These are phyloP conservation scores for Xylaria sp. DNA, from an alignment of 2,329 filamentous ascomycete genomes.

Conservation along the genomic window DNA sequence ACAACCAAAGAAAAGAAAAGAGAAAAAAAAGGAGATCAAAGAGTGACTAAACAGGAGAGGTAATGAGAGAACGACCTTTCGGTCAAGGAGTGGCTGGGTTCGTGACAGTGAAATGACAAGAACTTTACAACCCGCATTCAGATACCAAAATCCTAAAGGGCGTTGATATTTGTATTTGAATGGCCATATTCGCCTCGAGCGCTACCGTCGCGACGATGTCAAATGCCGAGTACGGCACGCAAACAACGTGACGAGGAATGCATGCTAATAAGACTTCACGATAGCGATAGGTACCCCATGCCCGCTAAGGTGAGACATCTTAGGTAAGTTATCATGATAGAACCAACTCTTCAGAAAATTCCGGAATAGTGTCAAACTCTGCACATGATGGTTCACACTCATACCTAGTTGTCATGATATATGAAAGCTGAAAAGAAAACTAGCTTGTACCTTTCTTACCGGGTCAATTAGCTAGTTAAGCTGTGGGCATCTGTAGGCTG, in stretches of 20 bases:
- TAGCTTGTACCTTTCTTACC: not conserved
- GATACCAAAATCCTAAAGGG: not conserved
- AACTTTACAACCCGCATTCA: slow-evolving; percentile 19
- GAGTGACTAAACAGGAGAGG: slow-evolving; percentile 44
- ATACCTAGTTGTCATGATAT: not conserved
- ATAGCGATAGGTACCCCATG: slow-evolving; percentile 31
- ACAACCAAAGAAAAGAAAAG: too few species aligned
- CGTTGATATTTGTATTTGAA: slow-evolving; percentile 39
- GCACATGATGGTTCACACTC: not conserved
- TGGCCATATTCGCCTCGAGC: slow-evolving; percentile 19
- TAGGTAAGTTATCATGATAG: not conserved
- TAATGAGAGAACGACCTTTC: slow-evolving; percentile 36
- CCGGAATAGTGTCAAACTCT: not conserved
- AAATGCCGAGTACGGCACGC: slow-evolving; percentile 44
- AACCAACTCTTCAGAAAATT: not conserved
- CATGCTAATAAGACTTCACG: slow-evolving; percentile 46
- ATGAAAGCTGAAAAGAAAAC: not conserved
- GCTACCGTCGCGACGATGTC: slow-evolving; percentile 34
- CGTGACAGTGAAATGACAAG: slow-evolving; percentile 28
- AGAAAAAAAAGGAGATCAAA: slow-evolving; percentile 34
- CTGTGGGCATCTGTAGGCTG: not conserved
- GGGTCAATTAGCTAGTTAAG: not conserved
- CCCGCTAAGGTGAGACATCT: slow-evolving; percentile 44
- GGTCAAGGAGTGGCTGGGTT: slow-evolving; percentile 41
- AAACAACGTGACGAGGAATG: slow-evolving; percentile 42